Conservation (phyloP, 805 yeast species). For the Metschnikowia lochheadii region DNA sequence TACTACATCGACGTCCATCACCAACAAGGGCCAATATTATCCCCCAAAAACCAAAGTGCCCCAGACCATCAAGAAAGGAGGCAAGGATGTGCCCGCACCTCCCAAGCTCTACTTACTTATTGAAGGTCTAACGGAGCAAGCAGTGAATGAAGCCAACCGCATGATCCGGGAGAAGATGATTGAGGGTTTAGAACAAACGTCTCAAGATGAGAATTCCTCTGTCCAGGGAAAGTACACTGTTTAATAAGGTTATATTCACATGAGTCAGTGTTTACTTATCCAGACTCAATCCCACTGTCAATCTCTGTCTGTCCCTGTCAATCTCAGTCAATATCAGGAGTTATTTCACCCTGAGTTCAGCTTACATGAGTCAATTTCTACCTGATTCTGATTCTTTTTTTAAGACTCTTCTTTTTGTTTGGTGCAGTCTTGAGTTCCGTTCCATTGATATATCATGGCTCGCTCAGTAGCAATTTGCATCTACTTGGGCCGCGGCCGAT, state of each 20-base stretch:
- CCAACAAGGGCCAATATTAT: constrained; percentile 76
- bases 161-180: constrained; percentile 52
- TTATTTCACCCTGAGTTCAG: too few relatives aligned
- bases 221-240: constrained; percentile 50
- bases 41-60: constrained; percentile 39
- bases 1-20: constrained; percentile 68
- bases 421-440: too few relatives aligned
- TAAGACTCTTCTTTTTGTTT: too few relatives aligned
- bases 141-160: constrained; percentile 57
- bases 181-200: constrained; percentile 51
- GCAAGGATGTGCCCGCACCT: constrained; percentile 48
- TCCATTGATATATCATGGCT: too few relatives aligned
- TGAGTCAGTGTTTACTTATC: too few relatives aligned
- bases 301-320: too few relatives aligned
- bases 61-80: constrained; percentile 47
- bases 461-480: background rate
- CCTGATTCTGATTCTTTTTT: too few relatives aligned
- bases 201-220: constrained; percentile 39
- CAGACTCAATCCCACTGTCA: too few relatives aligned
- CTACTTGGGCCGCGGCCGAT: background rate
- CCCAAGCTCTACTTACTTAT: constrained; percentile 74
- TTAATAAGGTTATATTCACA: background rate
- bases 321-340: too few relatives aligned
- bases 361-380: too few relatives aligned
- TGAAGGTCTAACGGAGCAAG: constrained; percentile 63